Evolutionary conservation across 2,329 filamentous ascomycete species (phyloP).

Genomic region (Teratosphaeria destructans): DNA sequence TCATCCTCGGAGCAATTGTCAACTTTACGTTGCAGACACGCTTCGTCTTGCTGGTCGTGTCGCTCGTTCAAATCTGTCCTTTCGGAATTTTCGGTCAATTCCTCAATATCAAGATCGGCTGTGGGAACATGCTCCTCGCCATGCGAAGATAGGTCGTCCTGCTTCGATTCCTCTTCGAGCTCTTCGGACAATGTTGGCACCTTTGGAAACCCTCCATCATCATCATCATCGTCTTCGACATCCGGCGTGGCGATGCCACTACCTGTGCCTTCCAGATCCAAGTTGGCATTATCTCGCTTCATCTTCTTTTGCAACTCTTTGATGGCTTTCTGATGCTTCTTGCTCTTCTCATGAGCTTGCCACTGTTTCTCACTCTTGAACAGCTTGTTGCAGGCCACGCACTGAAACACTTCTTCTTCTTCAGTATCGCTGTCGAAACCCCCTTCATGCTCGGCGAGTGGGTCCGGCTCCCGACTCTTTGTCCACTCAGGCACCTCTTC

Average conservation of each 20-base stretch:
- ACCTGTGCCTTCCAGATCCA: conserved; percentile 34
- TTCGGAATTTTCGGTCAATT: conserved; percentile 1
- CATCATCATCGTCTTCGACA: background rate
- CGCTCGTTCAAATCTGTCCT: background rate
- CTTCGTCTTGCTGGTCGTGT: background rate
- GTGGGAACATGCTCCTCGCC: background rate
- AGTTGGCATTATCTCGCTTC: conserved; percentile 61
- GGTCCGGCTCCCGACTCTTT: conserved; percentile 45
- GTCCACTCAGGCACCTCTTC: conserved; percentile 66
- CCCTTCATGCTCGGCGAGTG: conserved; percentile 43
- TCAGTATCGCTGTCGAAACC: conserved; percentile 36
- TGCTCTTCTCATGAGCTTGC: conserved; percentile 87
- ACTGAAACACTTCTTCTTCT: conserved; percentile 47
- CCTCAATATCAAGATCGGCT: background rate
- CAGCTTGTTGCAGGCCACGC: conserved; percentile 52
- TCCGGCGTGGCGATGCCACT: conserved; percentile 10
- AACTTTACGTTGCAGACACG: background rate
- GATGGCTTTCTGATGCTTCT: conserved; percentile 84
- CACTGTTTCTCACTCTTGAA: conserved; percentile 91
- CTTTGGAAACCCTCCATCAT: conserved; percentile 11
- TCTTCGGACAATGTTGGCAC: background rate
- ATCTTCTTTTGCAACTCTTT: conserved; percentile 73
- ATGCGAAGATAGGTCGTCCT: background rate
- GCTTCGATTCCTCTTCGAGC: conserved; percentile 1
- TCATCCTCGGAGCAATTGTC: conserved; percentile 18